Evolutionary conservation across 768 basidiomycete genomes (phyloP).

Genomic region (Kondoa subrosea): DNA sequence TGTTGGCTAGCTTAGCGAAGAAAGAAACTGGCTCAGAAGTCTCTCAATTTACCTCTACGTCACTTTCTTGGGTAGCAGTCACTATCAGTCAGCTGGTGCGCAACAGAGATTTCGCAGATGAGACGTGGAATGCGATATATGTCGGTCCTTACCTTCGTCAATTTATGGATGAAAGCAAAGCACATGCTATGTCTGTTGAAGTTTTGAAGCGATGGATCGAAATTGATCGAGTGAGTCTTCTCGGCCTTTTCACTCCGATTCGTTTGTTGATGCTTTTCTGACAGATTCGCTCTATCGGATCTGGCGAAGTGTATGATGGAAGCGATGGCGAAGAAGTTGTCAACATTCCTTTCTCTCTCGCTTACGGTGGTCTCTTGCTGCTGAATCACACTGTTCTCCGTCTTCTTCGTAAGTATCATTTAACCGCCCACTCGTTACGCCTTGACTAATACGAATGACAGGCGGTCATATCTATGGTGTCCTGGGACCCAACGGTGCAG

Average conservation of each 20-base stretch:
- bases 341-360: slow-evolving; percentile 84
- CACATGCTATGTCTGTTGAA: slow-evolving; percentile 40
- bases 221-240: slow-evolving; percentile 43
- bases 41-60: slow-evolving; percentile 39
- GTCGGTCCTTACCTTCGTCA: slow-evolving; percentile 52
- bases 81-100: slow-evolving; percentile 60
- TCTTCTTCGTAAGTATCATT: slow-evolving; percentile 65
- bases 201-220: slow-evolving; percentile 57
- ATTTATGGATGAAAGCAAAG: slow-evolving; percentile 41
- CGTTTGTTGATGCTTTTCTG: too few species aligned
- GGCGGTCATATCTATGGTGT: slow-evolving; percentile 51
- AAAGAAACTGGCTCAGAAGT: slow-evolving; percentile 31
- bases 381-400: slow-evolving; percentile 84
- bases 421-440: background rate
- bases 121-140: slow-evolving; percentile 40
- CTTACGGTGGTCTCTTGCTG: slow-evolving; percentile 83
- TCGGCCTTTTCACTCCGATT: background rate
- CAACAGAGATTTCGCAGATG: slow-evolving; percentile 32
- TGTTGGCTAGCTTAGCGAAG: slow-evolving; percentile 18
- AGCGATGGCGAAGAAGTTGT: slow-evolving; percentile 75
- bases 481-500: slow-evolving; percentile 86
- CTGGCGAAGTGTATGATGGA: slow-evolving; percentile 37
- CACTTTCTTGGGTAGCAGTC: slow-evolving; percentile 54
- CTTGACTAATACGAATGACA: too few species aligned
- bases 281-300: slow-evolving; percentile 35